phyloP scores from a whole-genome alignment of 2,329 filamentous ascomycete species.

The Boeremia lycopersici region DNA sequence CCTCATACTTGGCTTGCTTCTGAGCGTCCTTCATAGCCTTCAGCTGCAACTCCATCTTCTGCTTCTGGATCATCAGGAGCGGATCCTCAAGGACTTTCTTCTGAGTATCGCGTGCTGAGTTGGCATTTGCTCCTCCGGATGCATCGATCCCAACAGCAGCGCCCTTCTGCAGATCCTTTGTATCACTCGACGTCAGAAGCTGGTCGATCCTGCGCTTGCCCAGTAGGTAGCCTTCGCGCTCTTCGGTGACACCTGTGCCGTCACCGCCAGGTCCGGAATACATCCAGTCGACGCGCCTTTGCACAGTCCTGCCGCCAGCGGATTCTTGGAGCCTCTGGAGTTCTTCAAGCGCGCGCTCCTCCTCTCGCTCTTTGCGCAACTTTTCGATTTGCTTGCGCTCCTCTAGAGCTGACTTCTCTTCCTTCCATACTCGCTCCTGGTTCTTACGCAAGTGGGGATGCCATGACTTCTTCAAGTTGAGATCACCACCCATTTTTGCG shows the following conservation, averaged over 20 bases:
- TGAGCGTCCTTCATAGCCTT: slow-evolving; percentile 65
- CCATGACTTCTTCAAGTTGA: slow-evolving; percentile 89
- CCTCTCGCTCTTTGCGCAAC: slow-evolving; percentile 88
- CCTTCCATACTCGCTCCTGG: slow-evolving; percentile 86
- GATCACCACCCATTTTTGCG: slow-evolving; percentile 84
- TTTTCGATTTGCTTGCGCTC: slow-evolving; percentile 95
- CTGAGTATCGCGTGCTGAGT: slow-evolving; percentile 78
- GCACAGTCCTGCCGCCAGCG: slow-evolving; percentile 78
- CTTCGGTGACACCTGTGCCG: slow-evolving; percentile 70
- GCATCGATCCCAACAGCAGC: slow-evolving; percentile 52
- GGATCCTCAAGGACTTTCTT: slow-evolving; percentile 90
- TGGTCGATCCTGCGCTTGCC: slow-evolving; percentile 92
- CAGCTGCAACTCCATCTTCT: slow-evolving; percentile 68
- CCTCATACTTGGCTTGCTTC: slow-evolving; percentile 46
- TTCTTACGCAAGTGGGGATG: slow-evolving; percentile 91
- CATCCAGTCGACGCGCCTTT: slow-evolving; percentile 96
- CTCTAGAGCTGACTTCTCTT: slow-evolving; percentile 89
- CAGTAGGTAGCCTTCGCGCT: slow-evolving; percentile 90
- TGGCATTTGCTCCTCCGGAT: slow-evolving; percentile 66
- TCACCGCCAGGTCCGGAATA: slow-evolving; percentile 85
- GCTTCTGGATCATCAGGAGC: slow-evolving; percentile 87
- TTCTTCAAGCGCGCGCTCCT: slow-evolving; percentile 91
- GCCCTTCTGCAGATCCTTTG: slow-evolving; percentile 74
- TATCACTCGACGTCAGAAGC: slow-evolving; percentile 74
- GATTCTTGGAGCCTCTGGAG: slow-evolving; percentile 88